Base-by-base conservation (phyloP, 129 eudicot species). In the Logfia minima region DNA sequence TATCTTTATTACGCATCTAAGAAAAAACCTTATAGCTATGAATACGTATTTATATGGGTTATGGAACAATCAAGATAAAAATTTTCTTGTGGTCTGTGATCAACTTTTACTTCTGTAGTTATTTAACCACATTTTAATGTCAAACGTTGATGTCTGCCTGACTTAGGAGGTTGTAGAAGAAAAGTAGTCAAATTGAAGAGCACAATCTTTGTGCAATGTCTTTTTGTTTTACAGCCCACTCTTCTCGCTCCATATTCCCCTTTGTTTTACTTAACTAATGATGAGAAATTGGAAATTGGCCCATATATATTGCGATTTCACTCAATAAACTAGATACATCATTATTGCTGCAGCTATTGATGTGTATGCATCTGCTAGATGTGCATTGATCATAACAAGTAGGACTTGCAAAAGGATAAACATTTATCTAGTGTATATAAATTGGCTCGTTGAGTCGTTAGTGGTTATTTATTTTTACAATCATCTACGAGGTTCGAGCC, bases 291-390 rank as follows among this genome's bases (percentile, higher is more conserved):
- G n/a, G 39, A 60, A 74, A 35, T 59, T 4, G 29, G 37, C 29
- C 13, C 24, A 52, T 56, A 55, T 72, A 0, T 45, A 14, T 55
- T 24, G 13, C 48, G 10, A 41, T 23, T 4, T 10, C 28, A 14
- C 26, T 71, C 6, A 14, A 17, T 17, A n/a, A 71, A 71, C 58
- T 35, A 10, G 39, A 13, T 41, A 43, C 24, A 23, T 37, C 17
- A 60, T 59, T 52, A 41, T 17, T 71, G 48, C 9, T 72, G 58
- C 8, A 74, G 4, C 23, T 41, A 41, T 61, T 75, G 70, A 22
- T 37, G 18, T 22, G 11, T 45, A 35, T 22, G 58, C 56, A 37
- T 58, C 29, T 21, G 39, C 56, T 52, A 58, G 22, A 74, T 39
- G 9, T 58, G 13, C 11, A 5, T 58, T 58, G 28, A 58, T 22